Conservation (phyloP, 176 grass and related monocot genomes). For the barley (Hordeum vulgare) region DNA sequence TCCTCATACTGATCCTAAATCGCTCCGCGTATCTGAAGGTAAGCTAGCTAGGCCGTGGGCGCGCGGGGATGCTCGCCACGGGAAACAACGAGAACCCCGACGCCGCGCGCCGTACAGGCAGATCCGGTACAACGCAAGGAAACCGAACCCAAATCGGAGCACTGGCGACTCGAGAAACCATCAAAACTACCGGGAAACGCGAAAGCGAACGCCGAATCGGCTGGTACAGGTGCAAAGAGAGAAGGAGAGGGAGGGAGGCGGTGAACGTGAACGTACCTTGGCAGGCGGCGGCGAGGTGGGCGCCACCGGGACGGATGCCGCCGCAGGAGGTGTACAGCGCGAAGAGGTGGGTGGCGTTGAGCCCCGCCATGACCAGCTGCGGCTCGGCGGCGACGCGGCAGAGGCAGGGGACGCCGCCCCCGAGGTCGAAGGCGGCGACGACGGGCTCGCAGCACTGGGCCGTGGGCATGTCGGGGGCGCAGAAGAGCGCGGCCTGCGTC, state of each 20-base stretch:
- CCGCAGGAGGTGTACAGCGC: slow-evolving; percentile 19
- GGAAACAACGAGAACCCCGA: not conserved
- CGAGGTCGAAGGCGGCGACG: not conserved
- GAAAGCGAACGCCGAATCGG: not conserved
- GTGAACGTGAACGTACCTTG: not conserved
- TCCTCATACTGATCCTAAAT: not conserved
- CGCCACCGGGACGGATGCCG: not conserved
- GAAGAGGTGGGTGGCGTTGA: slow-evolving; percentile 28
- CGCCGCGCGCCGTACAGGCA: not conserved
- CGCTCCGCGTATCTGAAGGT: not conserved
- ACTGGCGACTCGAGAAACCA: not conserved
- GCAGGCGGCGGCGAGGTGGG: slow-evolving; percentile 17
- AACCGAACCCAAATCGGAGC: not conserved
- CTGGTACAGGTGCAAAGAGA: too few relatives aligned
- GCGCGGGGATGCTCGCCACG: not conserved
- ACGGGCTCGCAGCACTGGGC: slow-evolving; percentile 9
- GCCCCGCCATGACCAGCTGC: slow-evolving; percentile 17
- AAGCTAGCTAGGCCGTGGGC: not conserved
- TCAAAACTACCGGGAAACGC: not conserved
- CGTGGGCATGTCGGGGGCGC: slow-evolving; percentile 6
- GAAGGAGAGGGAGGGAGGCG: not conserved
- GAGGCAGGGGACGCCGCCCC: slow-evolving; percentile 15
- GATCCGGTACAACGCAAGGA: not conserved
- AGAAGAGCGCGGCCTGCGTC: slow-evolving; percentile 8
- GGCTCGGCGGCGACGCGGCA: slow-evolving; percentile 24